Base-by-base conservation (phyloP, 1,139 yeast genomes). In the Blastobotrys malaysiensis region DNA sequence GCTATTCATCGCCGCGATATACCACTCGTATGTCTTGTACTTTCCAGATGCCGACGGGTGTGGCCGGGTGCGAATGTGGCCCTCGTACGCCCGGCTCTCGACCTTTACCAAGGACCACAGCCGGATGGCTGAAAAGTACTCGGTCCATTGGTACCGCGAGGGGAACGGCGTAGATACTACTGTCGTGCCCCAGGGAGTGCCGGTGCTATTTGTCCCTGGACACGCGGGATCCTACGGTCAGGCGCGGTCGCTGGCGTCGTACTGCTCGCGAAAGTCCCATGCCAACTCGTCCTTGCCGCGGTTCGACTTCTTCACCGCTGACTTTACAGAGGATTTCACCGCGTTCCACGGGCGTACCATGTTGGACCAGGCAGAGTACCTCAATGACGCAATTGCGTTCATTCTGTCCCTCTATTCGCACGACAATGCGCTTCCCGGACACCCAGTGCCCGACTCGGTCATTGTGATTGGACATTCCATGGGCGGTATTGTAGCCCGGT, bases 211-310 rank as follows among this genome's bases (percentile, higher is more conserved):
- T 66, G 86, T 95, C 44, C 99, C 99, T 0, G 99, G 99, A 0
- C 95, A 95, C 67, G 99, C 99, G 0, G 99, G 99, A 1, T 86
- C 95, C 60, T 90, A 83, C 69, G 81, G 83, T 61, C 99, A 95
- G 70, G 96, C 82, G 9, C 75, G 99, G 54, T 87, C 97, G 1
- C 79, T 95, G n/a, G 99, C 98, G 0, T 83, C 97, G 1, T 56
- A 65, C 62, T 62, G 65, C 51, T 65, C 90, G 86, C 31, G 53
- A 16, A 45, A 46, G 46, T 26, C 39, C 6, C 44, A 36, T 18
- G 47, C 47, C 5, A 51, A 55, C 26, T 11, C 39, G 3, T 24
- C 46, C 1, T 16, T 39, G 21, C 55, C 59, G 1, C 58, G 55
- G 39, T 53, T 61, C 11, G 67, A 63, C 45, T 86, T 88, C 67